A percentile compares a stretch with the other conserved stretches of the same genome.
phyloP scores from a whole-genome alignment of 345 rosid genomes.

The Sisymbrium altissimum region DNA sequence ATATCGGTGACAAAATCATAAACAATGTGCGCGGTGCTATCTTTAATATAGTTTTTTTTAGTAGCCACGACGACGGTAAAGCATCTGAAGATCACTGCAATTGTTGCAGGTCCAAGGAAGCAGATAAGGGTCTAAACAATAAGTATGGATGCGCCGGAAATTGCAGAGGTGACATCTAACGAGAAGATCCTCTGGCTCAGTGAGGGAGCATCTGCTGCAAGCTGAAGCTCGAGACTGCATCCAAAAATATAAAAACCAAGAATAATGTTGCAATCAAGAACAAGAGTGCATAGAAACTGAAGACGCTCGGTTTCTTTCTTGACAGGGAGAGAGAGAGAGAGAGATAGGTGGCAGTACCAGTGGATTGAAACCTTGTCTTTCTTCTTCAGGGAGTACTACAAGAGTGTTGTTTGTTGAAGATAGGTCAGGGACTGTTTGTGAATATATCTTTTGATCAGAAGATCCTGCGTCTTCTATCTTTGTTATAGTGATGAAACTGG shows the following conservation, averaged over 20 bases:
- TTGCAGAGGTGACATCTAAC: slow-evolving; percentile 66
- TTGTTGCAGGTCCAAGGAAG: slow-evolving; percentile 84
- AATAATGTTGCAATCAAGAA: background rate
- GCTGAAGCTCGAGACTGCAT: slow-evolving; percentile 49
- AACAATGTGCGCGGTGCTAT: background rate
- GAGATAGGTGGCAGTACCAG: slow-evolving; percentile 42
- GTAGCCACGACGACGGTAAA: slow-evolving; percentile 39
- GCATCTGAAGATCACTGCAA: slow-evolving; percentile 71
- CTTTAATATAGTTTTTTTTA: slow-evolving; percentile 1
- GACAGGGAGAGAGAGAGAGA: too few species aligned
- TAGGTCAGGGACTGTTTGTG: slow-evolving; percentile 72
- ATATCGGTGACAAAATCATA: background rate
- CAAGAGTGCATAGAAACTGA: background rate
- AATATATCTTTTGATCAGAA: slow-evolving; percentile 88
- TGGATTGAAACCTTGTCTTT: slow-evolving; percentile 33
- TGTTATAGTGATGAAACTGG: slow-evolving; percentile 58
- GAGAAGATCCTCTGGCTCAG: slow-evolving; percentile 75
- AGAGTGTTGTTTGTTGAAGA: slow-evolving; percentile 41
- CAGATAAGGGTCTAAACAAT: slow-evolving; percentile 80
- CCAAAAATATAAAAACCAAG: background rate
- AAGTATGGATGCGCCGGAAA: slow-evolving; percentile 56
- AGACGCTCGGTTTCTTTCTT: background rate
- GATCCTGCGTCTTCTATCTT: slow-evolving; percentile 69
- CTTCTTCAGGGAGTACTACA: slow-evolving; percentile 43
- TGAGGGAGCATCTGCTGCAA: slow-evolving; percentile 54